A percentile compares a stretch with the other conserved stretches of the same genome.
Conservation (phyloP, 1,284 basidiomycete genomes). For the Tausonia pullulans region DNA sequence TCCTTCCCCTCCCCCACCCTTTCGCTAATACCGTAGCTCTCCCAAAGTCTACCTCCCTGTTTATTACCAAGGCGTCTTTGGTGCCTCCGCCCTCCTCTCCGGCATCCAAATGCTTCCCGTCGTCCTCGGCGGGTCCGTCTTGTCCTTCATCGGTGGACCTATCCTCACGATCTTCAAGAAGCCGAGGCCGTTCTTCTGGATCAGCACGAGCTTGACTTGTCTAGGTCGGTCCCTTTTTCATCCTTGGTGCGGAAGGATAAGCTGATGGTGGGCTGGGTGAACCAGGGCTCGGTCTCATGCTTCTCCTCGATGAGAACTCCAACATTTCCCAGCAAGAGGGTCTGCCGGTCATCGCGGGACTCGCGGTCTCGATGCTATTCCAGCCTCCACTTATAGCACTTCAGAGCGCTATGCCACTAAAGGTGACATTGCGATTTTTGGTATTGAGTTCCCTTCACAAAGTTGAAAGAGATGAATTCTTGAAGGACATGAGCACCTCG, state of each 20-base stretch:
- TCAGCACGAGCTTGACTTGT: not conserved
- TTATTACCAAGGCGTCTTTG: constrained; percentile 1
- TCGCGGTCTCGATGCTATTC: not conserved
- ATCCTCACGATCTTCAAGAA: not conserved
- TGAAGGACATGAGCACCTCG: not conserved
- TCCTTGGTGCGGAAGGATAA: too few relatives aligned
- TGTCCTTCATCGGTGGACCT: not conserved
- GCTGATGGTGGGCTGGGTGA: too few relatives aligned
- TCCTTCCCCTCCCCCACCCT: too few relatives aligned
- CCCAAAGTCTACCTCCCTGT: not conserved
- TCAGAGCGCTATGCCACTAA: not conserved
- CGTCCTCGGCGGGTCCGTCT: not conserved
- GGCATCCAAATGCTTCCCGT: constrained; percentile 2
- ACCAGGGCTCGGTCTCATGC: not conserved
- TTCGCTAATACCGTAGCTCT: too few relatives aligned
- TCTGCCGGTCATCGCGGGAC: not conserved
- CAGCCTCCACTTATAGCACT: not conserved
- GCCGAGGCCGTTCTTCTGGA: not conserved
- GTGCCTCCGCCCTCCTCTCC: not conserved
- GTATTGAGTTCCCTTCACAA: too few relatives aligned
- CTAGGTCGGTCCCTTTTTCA: not conserved
- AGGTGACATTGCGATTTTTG: not conserved
- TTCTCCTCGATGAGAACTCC: not conserved
- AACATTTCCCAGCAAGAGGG: not conserved
- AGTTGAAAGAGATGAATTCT: not conserved